Conservation (phyloP, 1,139 yeast genomes). For the Yamadazyma dushanensis region DNA sequence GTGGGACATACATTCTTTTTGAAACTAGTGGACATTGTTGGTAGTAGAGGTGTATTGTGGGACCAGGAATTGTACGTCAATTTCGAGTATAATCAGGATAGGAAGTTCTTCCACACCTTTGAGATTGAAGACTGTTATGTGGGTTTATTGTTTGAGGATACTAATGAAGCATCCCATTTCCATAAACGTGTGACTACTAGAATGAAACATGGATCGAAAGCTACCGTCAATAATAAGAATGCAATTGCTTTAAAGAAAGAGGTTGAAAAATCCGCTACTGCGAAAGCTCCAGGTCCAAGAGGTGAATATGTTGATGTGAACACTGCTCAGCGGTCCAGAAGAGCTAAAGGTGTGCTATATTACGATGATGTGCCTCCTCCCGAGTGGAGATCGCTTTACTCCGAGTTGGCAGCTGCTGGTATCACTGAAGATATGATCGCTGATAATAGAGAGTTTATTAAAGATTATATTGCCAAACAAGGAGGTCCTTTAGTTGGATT, state of each 20-base stretch:
- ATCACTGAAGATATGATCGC: conserved; percentile 89
- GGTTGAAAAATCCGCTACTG: conserved; percentile 9
- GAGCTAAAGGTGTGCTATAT: conserved; percentile 61
- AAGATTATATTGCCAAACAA: conserved; percentile 69
- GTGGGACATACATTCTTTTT: conserved; percentile 94
- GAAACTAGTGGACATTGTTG: conserved; percentile 80
- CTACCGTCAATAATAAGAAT: conserved; percentile 79
- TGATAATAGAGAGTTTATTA: conserved; percentile 78
- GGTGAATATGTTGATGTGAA: conserved; percentile 56
- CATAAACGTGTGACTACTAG: conserved; percentile 72
- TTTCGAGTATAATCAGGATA: conserved; percentile 87
- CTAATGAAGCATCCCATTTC: conserved; percentile 84
- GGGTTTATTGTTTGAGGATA: conserved; percentile 90
- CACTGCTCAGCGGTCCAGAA: conserved; percentile 57
- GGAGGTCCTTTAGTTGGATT: conserved; percentile 86
- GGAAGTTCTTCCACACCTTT: conserved; percentile 92
- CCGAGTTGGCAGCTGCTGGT: conserved; percentile 75
- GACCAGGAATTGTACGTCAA: conserved; percentile 92
- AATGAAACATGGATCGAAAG: conserved; percentile 81
- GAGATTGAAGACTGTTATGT: conserved; percentile 88
- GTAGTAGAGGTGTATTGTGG: conserved; percentile 88
- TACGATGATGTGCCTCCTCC: conserved; percentile 83
- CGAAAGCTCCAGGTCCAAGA: conserved; percentile 61
- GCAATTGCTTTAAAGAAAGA: conserved; percentile 72
- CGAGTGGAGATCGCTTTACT: conserved; percentile 78